Percentiles rank a stretch among this genome's conserved stretches.
These are phyloP conservation scores for Pseudogymnoascus sp. DNA, from an alignment of 2,329 filamentous ascomycete genomes.

Conservation along the genomic window DNA sequence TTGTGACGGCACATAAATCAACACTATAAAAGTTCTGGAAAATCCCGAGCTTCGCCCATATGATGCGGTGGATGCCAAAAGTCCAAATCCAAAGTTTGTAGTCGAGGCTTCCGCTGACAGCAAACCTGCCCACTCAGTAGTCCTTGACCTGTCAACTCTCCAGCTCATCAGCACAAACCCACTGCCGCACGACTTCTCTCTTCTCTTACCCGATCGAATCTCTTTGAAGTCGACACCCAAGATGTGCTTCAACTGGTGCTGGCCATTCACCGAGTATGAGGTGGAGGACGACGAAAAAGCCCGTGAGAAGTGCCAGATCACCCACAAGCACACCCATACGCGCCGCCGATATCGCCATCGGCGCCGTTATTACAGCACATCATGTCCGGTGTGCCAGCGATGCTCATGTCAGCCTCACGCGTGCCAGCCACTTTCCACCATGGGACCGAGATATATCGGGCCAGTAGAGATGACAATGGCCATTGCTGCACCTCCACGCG, in stretches of 20 bases:
- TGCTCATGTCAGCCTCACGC: not conserved
- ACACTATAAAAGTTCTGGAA: no score
- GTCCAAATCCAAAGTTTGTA: not conserved
- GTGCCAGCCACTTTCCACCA: not conserved
- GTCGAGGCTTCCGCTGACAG: not conserved
- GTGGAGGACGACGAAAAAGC: not conserved
- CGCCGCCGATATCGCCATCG: not conserved
- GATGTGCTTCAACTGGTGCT: slow-evolving; percentile 7
- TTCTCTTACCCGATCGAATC: not conserved
- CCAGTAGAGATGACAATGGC: not conserved
- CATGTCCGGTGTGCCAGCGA: not conserved
- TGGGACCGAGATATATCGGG: not conserved
- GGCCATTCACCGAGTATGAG: not conserved
- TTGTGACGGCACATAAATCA: no score
- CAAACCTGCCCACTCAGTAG: not conserved
- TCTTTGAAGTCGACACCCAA: not conserved
- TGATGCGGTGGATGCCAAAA: not conserved
- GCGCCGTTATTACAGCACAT: not conserved
- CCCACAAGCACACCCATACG: not conserved
- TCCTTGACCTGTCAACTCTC: not conserved
- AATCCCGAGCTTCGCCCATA: not conserved
- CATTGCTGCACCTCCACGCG: not conserved
- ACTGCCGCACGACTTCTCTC: not conserved
- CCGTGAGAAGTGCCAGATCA: not conserved
- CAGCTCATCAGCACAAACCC: not conserved